Conservation (phyloP, 495 filamentous ascomycete species). For the Annulohypoxylon nitens region DNA sequence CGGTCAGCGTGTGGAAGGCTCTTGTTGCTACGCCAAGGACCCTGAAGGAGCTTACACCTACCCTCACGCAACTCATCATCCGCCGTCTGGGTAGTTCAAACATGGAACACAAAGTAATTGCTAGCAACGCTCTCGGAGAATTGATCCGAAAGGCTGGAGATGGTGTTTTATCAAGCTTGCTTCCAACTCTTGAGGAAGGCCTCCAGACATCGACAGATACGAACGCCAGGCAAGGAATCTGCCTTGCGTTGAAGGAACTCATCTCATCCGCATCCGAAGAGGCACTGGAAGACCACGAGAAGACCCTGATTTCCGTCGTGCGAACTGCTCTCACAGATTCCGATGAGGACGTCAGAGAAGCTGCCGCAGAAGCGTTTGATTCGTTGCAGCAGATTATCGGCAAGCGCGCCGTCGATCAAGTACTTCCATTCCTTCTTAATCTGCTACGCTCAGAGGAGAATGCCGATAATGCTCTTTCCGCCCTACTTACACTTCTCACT, state of each 20-base stretch:
- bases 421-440: conserved; percentile 90
- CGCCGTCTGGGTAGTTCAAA: conserved; percentile 93
- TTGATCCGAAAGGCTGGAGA: conserved; percentile 97
- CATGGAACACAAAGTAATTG: conserved; percentile 98
- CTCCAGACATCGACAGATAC: conserved; percentile 89
- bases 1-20: conserved; percentile 95
- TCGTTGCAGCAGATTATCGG: conserved; percentile 92
- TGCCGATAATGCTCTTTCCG: conserved; percentile 91
- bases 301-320: conserved; percentile 92
- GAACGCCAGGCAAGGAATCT: conserved; percentile 96
- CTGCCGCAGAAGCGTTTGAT: conserved; percentile 97
- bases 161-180: conserved; percentile 84
- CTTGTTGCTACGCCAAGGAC: conserved; percentile 92
- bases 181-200: conserved; percentile 94
- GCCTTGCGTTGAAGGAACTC: conserved; percentile 92
- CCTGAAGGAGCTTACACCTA: conserved; percentile 94
- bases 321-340: conserved; percentile 92
- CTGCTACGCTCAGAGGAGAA: conserved; percentile 86
- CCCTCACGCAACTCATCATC: conserved; percentile 93
- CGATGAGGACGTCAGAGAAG: conserved; percentile 90
- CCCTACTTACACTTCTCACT: conserved; percentile 90
- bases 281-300: conserved; percentile 92
- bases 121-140: conserved; percentile 95
- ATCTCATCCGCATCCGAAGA: conserved; percentile 92
- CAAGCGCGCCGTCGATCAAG: conserved; percentile 93